Evolutionary conservation across 257 asterid species (phyloP).

Genomic region (Jasminum sambac): DNA sequence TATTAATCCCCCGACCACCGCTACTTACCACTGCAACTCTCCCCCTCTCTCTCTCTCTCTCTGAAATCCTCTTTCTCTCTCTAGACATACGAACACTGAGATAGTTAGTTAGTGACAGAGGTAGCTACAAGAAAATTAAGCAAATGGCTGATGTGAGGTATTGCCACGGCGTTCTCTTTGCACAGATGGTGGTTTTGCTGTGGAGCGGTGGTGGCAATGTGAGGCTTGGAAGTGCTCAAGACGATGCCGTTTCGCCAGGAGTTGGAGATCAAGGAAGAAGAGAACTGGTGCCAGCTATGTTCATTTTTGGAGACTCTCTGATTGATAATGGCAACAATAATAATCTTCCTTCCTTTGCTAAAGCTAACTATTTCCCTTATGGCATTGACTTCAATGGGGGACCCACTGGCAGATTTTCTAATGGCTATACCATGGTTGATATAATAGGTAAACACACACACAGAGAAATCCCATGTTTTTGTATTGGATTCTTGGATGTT

Average conservation of each 20-base stretch:
- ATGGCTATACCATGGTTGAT: slow-evolving; percentile 90
- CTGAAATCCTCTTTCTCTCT: neutral
- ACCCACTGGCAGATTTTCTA: slow-evolving; percentile 82
- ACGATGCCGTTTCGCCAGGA: slow-evolving; percentile 20
- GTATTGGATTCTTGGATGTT: neutral
- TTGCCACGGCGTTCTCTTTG: slow-evolving; percentile 15
- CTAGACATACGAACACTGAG: neutral
- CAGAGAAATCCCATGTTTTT: neutral
- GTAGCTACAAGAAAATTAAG: neutral
- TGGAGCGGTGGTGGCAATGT: slow-evolving; percentile 11
- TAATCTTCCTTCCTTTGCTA: slow-evolving; percentile 65
- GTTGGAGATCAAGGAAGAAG: slow-evolving; percentile 20
- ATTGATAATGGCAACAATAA: slow-evolving; percentile 92
- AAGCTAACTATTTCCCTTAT: slow-evolving; percentile 83
- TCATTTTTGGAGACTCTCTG: slow-evolving; percentile 83
- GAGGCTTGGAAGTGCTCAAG: slow-evolving; percentile 35
- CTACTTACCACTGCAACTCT: neutral
- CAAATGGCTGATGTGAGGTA: slow-evolving; percentile 16
- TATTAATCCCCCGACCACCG: slow-evolving; percentile 12
- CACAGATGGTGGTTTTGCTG: slow-evolving; percentile 25
- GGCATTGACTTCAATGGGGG: slow-evolving; percentile 90
- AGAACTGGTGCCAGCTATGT: slow-evolving; percentile 74
- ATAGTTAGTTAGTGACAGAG: neutral
- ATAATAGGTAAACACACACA: slow-evolving; percentile 41
- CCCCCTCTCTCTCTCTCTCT: neutral